Evolutionary conservation across 306 rosid genomes (phyloP).

Genomic region (Delonix regia): DNA sequence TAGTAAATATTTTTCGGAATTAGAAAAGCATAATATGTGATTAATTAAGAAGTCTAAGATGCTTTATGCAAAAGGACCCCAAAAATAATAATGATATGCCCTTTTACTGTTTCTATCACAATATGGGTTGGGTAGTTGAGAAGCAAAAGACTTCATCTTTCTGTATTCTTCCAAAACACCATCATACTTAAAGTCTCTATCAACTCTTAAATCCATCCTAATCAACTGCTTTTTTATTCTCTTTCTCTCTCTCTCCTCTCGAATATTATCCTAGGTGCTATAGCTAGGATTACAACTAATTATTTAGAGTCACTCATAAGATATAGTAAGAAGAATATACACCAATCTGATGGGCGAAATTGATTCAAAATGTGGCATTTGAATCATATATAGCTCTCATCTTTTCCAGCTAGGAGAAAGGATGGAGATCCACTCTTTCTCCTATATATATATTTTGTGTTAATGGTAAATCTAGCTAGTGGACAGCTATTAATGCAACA

Average conservation of each 20-base stretch:
- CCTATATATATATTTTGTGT: neutral
- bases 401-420: neutral
- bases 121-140: constrained; percentile 80
- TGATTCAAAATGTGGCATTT: neutral
- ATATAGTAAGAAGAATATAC: neutral
- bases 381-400: constrained; percentile 35
- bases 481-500: neutral
- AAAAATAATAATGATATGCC: constrained; percentile 45
- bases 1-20: neutral
- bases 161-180: constrained; percentile 46
- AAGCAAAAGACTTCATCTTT: constrained; percentile 62
- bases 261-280: neutral
- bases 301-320: neutral
- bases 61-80: constrained; percentile 52
- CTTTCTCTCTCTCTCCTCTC: constrained; percentile 1
- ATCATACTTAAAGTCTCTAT: constrained; percentile 39
- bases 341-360: neutral
- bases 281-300: neutral
- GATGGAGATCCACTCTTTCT: neutral
- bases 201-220: constrained; percentile 40
- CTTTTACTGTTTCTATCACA: constrained; percentile 54
- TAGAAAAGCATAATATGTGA: constrained; percentile 38
- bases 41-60: constrained; percentile 49
- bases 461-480: neutral
- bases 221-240: constrained; percentile 27